Conservation (phyloP, 2,329 filamentous ascomycete species). For the Aspergillus awamori region DNA sequence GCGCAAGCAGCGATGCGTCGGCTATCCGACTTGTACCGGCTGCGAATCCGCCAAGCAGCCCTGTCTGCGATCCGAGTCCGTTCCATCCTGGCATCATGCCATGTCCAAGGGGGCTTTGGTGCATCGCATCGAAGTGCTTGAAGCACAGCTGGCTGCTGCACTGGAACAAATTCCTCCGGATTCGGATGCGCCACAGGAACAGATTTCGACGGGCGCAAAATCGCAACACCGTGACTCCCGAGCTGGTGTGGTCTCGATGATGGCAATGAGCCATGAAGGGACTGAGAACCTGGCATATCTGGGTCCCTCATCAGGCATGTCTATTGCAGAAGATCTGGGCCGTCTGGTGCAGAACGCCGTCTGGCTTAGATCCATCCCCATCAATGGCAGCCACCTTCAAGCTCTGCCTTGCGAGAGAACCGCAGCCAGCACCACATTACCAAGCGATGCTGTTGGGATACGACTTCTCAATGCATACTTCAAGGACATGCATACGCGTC, state of each 20-base stretch:
- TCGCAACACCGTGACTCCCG: neutral
- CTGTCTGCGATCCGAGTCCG: conserved; percentile 23
- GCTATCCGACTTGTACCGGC: conserved; percentile 24
- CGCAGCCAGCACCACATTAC: neutral
- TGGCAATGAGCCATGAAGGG: conserved; percentile 5
- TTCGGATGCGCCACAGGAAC: neutral
- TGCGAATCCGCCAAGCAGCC: conserved; percentile 25
- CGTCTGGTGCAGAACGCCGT: conserved; percentile 19
- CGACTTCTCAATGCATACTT: conserved; percentile 26
- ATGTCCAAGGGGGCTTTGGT: conserved; percentile 30
- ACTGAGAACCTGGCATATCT: conserved; percentile 19
- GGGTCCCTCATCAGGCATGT: conserved; percentile 22
- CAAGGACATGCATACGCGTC: conserved; percentile 23
- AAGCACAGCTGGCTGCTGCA: conserved; percentile 21
- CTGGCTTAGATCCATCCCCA: conserved; percentile 17
- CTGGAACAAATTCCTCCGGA: neutral
- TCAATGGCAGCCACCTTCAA: conserved; percentile 8
- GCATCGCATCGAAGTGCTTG: conserved; percentile 25
- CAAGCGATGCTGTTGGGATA: conserved; percentile 18
- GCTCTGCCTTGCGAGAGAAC: neutral
- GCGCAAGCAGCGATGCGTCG: conserved; percentile 30
- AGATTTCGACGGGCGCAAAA: neutral
- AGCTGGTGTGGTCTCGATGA: conserved; percentile 8
- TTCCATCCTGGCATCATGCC: conserved; percentile 29
- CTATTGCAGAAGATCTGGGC: conserved; percentile 22